phyloP scores from a whole-genome alignment of 2,329 filamentous ascomycete genomes.

The Colletotrichum sp. region DNA sequence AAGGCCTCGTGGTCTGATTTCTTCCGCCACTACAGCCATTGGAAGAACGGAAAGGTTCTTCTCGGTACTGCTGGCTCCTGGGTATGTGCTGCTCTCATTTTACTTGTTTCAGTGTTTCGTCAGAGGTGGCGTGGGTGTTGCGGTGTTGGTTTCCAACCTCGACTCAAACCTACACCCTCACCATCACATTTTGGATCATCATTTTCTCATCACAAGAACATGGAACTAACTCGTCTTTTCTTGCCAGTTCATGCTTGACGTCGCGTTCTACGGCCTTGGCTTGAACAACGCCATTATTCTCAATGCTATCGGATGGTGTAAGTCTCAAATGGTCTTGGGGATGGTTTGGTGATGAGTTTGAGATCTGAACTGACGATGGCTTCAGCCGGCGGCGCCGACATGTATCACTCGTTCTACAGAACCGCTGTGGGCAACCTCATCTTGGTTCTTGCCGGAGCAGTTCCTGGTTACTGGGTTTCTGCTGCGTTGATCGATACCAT shows the following conservation, averaged over 20 bases:
- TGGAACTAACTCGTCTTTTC: not conserved
- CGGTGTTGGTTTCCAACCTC: not conserved
- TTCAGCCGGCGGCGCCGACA: constrained; percentile 46
- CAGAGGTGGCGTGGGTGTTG: not conserved
- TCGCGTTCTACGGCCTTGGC: constrained; percentile 70
- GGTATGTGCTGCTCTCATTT: not conserved
- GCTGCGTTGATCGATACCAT: constrained; percentile 75
- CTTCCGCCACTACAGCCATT: constrained; percentile 68
- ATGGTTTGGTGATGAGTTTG: not conserved
- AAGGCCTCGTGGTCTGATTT: constrained; percentile 79
- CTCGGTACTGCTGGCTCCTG: constrained; percentile 84
- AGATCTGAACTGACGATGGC: not conserved
- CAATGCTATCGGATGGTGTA: constrained; percentile 69
- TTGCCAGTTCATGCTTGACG: constrained; percentile 67
- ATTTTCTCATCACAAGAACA: not conserved
- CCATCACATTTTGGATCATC: not conserved
- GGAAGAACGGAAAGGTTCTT: constrained; percentile 74
- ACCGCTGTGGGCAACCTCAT: constrained; percentile 81
- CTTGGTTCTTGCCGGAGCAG: constrained; percentile 77
- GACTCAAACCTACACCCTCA: too few relatives aligned
- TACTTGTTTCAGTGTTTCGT: fast-evolving
- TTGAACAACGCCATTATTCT: constrained; percentile 80
- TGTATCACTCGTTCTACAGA: constrained; percentile 75
- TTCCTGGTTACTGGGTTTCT: constrained; percentile 83
- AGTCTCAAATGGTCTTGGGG: not conserved